Conservation (phyloP, 352 stramenopile species). For the Nothophytophthora sp. region DNA sequence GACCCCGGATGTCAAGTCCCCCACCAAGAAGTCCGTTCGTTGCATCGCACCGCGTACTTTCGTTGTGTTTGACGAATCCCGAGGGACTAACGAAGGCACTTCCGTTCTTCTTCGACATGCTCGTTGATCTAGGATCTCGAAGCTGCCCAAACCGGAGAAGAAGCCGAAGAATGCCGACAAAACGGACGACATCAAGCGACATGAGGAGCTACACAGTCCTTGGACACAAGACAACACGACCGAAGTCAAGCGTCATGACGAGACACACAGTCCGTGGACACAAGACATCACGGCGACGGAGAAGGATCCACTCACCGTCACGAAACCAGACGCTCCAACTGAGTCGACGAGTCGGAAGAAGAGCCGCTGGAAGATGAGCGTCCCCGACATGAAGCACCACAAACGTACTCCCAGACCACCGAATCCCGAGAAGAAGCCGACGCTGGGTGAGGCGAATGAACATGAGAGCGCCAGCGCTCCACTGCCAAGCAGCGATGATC, state of each 20-base stretch:
- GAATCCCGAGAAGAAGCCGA: slow-evolving; percentile 15
- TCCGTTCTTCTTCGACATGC: background rate
- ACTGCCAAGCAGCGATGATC: slow-evolving; percentile 6
- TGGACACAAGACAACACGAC: background rate
- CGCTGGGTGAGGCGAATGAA: slow-evolving; percentile 12
- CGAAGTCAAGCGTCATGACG: slow-evolving; percentile 6
- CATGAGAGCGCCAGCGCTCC: slow-evolving; percentile 1
- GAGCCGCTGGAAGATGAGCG: slow-evolving; percentile 25
- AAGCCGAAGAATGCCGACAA: slow-evolving; percentile 19
- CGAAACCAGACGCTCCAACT: slow-evolving; percentile 9
- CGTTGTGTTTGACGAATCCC: background rate
- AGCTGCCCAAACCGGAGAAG: slow-evolving; percentile 26
- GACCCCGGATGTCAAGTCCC: slow-evolving; percentile 12
- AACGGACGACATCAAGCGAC: slow-evolving; percentile 12
- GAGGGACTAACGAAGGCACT: no score
- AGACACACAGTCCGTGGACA: slow-evolving; percentile 4
- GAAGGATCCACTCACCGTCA: slow-evolving; percentile 11
- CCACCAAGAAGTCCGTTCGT: slow-evolving; percentile 6
- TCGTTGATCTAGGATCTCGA: slow-evolving; percentile 21
- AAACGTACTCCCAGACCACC: slow-evolving; percentile 12
- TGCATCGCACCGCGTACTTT: background rate
- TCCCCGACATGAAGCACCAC: slow-evolving; percentile 27
- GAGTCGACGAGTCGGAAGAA: slow-evolving; percentile 20
- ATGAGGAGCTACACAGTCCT: no score
- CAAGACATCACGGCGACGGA: slow-evolving; percentile 1